phyloP scores from a whole-genome alignment of 2,329 filamentous ascomycete genomes.

The Neopestalotiopsis rosae region DNA sequence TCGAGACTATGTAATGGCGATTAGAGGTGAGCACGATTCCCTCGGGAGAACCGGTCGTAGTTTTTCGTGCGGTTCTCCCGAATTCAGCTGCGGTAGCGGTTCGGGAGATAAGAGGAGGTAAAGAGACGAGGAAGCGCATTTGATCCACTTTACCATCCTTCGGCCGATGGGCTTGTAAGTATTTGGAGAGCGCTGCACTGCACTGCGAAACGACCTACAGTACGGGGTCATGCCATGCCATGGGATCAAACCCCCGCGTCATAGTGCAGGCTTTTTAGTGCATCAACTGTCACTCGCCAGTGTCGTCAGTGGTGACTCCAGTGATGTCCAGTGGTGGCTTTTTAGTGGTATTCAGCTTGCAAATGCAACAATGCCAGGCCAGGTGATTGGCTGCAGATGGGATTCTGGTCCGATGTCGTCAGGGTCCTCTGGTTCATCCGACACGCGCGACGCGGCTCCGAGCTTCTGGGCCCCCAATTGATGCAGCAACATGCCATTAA shows the following conservation, averaged over 20 bases:
- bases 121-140: background rate
- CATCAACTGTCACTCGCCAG: background rate
- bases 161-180: background rate
- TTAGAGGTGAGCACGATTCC: constrained; percentile 4
- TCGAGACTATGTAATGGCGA: background rate
- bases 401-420: background rate
- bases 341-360: constrained; percentile 2
- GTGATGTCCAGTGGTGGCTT: background rate
- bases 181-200: too few species aligned
- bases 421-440: constrained; percentile 4
- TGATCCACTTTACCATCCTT: background rate
- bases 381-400: background rate
- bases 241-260: constrained; percentile 9
- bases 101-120: background rate
- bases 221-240: background rate
- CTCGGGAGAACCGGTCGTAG: constrained; percentile 15
- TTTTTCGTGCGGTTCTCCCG: constrained; percentile 19
- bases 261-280: constrained; percentile 6
- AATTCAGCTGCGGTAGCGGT: background rate
- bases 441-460: constrained; percentile 9
- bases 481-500: background rate
- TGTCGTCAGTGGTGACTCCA: too few species aligned
- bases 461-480: background rate
- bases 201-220: background rate
- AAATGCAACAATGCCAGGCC: constrained; percentile 7